Evolutionary conservation across 2,329 filamentous ascomycete genomes (phyloP).

Genomic region (Bipolaris victoriae): DNA sequence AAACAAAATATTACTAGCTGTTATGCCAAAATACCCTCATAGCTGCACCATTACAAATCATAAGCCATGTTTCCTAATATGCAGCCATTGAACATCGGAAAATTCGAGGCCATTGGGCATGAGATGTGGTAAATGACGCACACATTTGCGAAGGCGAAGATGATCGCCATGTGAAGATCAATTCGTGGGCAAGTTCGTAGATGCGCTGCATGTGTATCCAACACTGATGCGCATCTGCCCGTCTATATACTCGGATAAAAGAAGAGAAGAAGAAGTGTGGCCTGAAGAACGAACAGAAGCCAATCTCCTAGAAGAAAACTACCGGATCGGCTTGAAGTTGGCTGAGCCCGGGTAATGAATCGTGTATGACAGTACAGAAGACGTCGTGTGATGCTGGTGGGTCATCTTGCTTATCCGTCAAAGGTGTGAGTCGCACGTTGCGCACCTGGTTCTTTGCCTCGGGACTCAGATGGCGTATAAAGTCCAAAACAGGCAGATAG

Average conservation of each 20-base stretch:
- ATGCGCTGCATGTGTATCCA: conserved; percentile 2
- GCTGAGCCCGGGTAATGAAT: conserved; percentile 45
- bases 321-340: conserved; percentile 47
- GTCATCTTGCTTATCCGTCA: conserved; percentile 46
- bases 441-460: conserved; percentile 48
- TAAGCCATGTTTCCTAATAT: neutral
- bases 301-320: conserved; percentile 40
- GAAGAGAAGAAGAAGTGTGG: neutral
- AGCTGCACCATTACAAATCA: too few species aligned
- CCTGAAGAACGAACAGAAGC: neutral
- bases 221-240: conserved; percentile 4
- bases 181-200: neutral
- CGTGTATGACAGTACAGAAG: conserved; percentile 50
- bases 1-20: neutral
- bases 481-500: conserved; percentile 49
- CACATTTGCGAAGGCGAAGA: neutral
- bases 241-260: conserved; percentile 14
- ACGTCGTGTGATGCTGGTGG: conserved; percentile 44
- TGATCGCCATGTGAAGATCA: conserved; percentile 3
- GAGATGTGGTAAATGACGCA: neutral
- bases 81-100: neutral
- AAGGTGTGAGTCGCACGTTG: conserved; percentile 44
- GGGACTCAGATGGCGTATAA: conserved; percentile 48
- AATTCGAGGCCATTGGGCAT: neutral
- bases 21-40: too few species aligned